Percentiles rank a stretch among this genome's conserved stretches.
phyloP scores from a whole-genome alignment of 2,329 filamentous ascomycete genomes.

The Dothistroma pini region DNA sequence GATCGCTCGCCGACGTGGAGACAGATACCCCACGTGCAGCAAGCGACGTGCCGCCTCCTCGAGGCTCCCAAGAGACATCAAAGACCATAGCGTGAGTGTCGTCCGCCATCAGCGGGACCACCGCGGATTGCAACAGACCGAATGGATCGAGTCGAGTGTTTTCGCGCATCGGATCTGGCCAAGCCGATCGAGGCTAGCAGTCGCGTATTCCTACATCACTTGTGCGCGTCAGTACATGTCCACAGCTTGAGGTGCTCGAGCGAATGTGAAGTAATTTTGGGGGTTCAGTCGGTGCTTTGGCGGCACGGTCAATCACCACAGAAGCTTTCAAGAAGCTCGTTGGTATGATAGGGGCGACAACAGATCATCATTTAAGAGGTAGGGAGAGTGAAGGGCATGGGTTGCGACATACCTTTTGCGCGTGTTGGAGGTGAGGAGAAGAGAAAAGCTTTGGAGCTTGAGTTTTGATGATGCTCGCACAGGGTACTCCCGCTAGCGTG shows the following conservation, averaged over 20 bases:
- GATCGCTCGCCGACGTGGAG: background rate
- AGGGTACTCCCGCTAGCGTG: background rate
- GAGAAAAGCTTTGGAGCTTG: background rate
- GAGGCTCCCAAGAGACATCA: background rate
- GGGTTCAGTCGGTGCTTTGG: slow-evolving; percentile 58
- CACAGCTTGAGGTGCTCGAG: slow-evolving; percentile 1
- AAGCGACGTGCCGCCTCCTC: background rate
- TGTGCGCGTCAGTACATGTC: slow-evolving; percentile 15
- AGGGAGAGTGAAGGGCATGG: slow-evolving; percentile 20
- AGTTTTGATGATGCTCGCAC: background rate
- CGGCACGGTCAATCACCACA: slow-evolving; percentile 60
- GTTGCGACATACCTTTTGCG: slow-evolving; percentile 20
- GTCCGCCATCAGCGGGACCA: background rate
- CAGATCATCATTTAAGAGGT: slow-evolving; percentile 51
- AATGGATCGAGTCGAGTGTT: background rate
- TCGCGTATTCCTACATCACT: background rate
- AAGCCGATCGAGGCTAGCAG: background rate
- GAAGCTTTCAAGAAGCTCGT: slow-evolving; percentile 23
- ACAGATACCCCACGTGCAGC: background rate
- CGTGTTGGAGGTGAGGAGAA: slow-evolving; percentile 11
- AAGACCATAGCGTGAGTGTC: background rate
- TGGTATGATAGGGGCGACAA: slow-evolving; percentile 63
- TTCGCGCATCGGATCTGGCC: background rate
- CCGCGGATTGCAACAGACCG: background rate
- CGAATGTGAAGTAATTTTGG: slow-evolving; percentile 14